Percentiles rank a stretch among this genome's conserved stretches.
phyloP scores from a whole-genome alignment of 2,329 filamentous ascomycete genomes.

The Aspergillus japonicus region DNA sequence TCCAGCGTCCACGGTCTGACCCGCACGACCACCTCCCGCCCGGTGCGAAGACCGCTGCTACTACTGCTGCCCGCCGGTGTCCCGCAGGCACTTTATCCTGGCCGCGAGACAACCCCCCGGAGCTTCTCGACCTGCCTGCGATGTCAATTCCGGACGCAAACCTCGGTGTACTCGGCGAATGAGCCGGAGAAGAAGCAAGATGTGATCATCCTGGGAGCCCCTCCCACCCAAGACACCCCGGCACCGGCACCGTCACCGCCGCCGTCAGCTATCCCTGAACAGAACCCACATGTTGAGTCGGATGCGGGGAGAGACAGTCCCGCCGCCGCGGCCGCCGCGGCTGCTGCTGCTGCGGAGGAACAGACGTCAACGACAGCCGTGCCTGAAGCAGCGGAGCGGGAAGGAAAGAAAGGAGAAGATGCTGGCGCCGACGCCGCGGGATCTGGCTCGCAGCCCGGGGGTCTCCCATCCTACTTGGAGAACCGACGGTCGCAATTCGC shows the following conservation, averaged over 20 bases:
- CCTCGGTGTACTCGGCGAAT: slow-evolving; percentile 24
- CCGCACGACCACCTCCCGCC: slow-evolving; percentile 18
- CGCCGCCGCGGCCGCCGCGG: slow-evolving; percentile 11
- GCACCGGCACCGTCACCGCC: slow-evolving; percentile 22
- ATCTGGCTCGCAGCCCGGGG: slow-evolving; percentile 12
- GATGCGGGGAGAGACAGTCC: slow-evolving; percentile 22
- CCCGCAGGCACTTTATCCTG: slow-evolving; percentile 22
- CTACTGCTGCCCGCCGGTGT: slow-evolving; percentile 21
- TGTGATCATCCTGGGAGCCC: not conserved
- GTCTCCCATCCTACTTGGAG: slow-evolving; percentile 38
- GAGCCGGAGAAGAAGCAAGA: slow-evolving; percentile 15
- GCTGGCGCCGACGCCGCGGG: not conserved
- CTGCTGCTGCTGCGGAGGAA: slow-evolving; percentile 16
- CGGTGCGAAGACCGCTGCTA: slow-evolving; percentile 24
- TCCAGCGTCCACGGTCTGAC: slow-evolving; percentile 25
- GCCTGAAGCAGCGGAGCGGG: not conserved
- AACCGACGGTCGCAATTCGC: slow-evolving; percentile 56
- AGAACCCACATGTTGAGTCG: slow-evolving; percentile 16
- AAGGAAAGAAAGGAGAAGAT: slow-evolving; percentile 9
- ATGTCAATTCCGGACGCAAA: slow-evolving; percentile 42
- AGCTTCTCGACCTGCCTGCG: slow-evolving; percentile 43
- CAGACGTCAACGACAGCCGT: not conserved
- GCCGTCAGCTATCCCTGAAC: slow-evolving; percentile 12
- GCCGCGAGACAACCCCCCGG: slow-evolving; percentile 22
- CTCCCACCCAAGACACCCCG: slow-evolving; percentile 1